Percentiles rank a stretch among this genome's conserved stretches.
Conservation (phyloP, 75 land plant genomes). For the Cupressus sempervirens region DNA sequence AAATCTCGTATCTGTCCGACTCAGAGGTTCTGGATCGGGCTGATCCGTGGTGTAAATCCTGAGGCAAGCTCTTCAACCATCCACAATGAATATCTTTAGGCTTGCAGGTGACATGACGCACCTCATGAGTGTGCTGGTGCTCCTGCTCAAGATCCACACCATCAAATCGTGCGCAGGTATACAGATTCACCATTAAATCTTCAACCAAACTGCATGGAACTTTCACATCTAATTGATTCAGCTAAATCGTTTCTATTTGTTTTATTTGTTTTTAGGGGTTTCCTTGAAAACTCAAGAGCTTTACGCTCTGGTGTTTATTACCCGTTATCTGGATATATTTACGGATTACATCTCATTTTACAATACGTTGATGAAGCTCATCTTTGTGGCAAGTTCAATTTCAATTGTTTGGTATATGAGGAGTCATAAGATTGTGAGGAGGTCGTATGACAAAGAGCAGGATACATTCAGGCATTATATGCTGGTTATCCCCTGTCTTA, state of each 20-base stretch:
- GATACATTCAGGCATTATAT: slow-evolving; percentile 83
- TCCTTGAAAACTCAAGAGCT: slow-evolving; percentile 97
- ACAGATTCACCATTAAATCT: not conserved
- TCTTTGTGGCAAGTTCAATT: slow-evolving; percentile 74
- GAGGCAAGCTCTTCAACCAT: not conserved
- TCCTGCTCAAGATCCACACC: slow-evolving; percentile 70
- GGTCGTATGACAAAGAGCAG: slow-evolving; percentile 65
- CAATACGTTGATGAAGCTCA: slow-evolving; percentile 86
- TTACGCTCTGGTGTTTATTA: slow-evolving; percentile 75
- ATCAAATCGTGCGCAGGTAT: slow-evolving; percentile 71
- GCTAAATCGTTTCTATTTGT: not conserved
- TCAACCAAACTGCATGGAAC: not conserved
- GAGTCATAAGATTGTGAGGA: slow-evolving; percentile 47
- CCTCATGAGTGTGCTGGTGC: slow-evolving; percentile 52
- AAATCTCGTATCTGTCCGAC: not conserved
- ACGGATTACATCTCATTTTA: slow-evolving; percentile 73
- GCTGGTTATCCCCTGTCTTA: slow-evolving; percentile 45
- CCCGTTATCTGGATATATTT: slow-evolving; percentile 88
- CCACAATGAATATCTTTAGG: slow-evolving; percentile 64
- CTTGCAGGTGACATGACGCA: slow-evolving; percentile 73
- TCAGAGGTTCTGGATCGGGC: not conserved
- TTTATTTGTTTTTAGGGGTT: slow-evolving; percentile 47
- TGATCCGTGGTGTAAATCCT: not conserved
- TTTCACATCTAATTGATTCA: not conserved
- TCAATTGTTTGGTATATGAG: slow-evolving; percentile 96